Evolutionary conservation across 495 filamentous ascomycete genomes (phyloP).

Genomic region (Tuber indicum): DNA sequence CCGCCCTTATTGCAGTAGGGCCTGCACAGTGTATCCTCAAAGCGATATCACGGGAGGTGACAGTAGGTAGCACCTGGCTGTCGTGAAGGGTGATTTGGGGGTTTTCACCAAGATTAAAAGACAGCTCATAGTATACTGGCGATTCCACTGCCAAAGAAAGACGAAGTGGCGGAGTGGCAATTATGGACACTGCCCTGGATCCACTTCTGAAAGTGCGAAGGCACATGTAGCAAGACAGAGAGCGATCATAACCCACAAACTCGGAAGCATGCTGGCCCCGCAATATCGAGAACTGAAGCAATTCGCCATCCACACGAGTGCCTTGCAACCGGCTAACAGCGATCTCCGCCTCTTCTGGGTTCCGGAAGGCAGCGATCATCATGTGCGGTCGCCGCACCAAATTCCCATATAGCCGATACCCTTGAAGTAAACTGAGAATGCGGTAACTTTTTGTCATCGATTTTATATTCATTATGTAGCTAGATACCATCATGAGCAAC

Average conservation of each 20-base stretch:
- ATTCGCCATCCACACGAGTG: not conserved
- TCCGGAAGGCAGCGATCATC: not conserved
- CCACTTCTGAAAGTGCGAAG: not conserved
- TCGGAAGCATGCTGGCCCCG: not conserved
- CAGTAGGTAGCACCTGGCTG: not conserved
- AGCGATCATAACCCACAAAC: conserved; percentile 1
- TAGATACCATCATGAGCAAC: not conserved
- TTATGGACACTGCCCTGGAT: not conserved
- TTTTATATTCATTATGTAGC: not conserved
- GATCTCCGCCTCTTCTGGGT: not conserved
- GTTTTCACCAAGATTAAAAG: not conserved
- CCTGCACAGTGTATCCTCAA: not conserved
- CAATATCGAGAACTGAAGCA: not conserved
- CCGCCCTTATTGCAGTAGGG: not conserved
- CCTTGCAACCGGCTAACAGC: not conserved
- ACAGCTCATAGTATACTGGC: not conserved
- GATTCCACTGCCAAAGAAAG: not conserved
- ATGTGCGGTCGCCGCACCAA: conserved; percentile 1
- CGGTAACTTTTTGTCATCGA: not conserved
- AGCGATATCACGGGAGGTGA: not conserved
- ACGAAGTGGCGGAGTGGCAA: not conserved
- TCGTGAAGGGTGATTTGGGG: not conserved
- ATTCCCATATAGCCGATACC: not conserved
- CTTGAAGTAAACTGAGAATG: not conserved
- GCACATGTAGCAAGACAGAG: not conserved